Percentiles rank a stretch among this genome's conserved stretches.
Conservation (phyloP, 768 basidiomycete species). For the Symmetrospora coprosmae region DNA sequence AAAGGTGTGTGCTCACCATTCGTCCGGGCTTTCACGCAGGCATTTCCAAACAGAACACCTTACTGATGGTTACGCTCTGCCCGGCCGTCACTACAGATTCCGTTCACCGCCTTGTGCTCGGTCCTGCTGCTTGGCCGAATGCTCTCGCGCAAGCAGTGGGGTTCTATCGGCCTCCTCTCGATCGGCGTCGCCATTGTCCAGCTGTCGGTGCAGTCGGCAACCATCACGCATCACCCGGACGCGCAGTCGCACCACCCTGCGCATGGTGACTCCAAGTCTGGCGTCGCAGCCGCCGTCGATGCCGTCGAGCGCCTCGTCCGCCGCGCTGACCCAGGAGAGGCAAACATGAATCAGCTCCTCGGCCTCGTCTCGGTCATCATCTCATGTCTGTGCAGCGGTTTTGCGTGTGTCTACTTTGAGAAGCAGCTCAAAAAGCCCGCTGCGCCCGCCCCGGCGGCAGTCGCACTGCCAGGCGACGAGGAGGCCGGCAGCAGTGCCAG, state of each 20-base stretch:
- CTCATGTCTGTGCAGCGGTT: constrained; percentile 84
- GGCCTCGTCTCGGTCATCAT: constrained; percentile 76
- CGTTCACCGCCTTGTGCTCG: constrained; percentile 73
- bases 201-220: constrained; percentile 43
- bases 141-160: constrained; percentile 50
- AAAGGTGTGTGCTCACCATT: constrained; percentile 40
- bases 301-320: background rate
- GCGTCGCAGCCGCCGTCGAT: background rate
- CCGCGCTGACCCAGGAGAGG: no score
- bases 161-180: constrained; percentile 44
- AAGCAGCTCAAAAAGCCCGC: constrained; percentile 58
- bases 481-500: background rate
- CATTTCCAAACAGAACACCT: no score
- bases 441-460: background rate
- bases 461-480: background rate
- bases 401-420: constrained; percentile 92
- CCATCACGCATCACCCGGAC: background rate
- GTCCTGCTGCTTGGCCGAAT: constrained; percentile 71
- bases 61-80: background rate
- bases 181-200: constrained; percentile 45
- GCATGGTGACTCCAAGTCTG: background rate
- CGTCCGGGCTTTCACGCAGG: no score
- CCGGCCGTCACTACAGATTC: constrained; percentile 22
- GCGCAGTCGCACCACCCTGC: background rate
- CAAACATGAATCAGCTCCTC: constrained; percentile 57